Conservation (phyloP, 768 basidiomycete genomes). For the Mycena vulgaris region DNA sequence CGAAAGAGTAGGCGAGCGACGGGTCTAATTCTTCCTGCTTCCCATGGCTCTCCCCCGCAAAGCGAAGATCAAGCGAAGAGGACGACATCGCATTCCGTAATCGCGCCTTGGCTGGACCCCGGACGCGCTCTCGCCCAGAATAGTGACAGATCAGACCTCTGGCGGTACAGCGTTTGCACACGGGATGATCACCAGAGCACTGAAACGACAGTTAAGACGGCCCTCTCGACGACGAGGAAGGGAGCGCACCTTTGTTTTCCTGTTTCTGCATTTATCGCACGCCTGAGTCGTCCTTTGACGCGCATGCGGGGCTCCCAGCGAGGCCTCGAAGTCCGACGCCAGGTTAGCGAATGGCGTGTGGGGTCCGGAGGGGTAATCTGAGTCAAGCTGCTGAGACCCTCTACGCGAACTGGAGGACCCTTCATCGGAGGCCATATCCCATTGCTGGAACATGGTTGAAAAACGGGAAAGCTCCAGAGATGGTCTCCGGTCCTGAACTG, state of each 20-base stretch:
- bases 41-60: slow-evolving; percentile 28
- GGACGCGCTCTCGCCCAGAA: slow-evolving; percentile 50
- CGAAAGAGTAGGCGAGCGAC: neutral
- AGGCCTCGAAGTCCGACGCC: slow-evolving; percentile 21
- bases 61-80: slow-evolving; percentile 43
- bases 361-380: slow-evolving; percentile 3
- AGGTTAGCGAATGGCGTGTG: neutral
- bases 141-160: slow-evolving; percentile 69
- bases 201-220: slow-evolving; percentile 39
- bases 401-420: slow-evolving; percentile 14
- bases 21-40: slow-evolving; percentile 26
- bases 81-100: slow-evolving; percentile 48
- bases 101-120: slow-evolving; percentile 50
- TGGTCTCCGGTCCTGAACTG: slow-evolving; percentile 1
- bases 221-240: neutral
- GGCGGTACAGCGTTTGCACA: slow-evolving; percentile 64
- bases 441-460: slow-evolving; percentile 31
- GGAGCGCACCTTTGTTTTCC: slow-evolving; percentile 68
- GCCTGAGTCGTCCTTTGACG: slow-evolving; percentile 67
- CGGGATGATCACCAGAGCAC: slow-evolving; percentile 73
- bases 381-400: neutral
- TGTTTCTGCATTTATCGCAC: slow-evolving; percentile 70
- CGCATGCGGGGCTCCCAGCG: slow-evolving; percentile 40
- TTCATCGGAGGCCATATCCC: slow-evolving; percentile 20
- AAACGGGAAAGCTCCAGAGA: slow-evolving; percentile 26